Conservation (phyloP, 192 early-diverging fungal genomes). For the Rhizoclosmatium globosum region DNA sequence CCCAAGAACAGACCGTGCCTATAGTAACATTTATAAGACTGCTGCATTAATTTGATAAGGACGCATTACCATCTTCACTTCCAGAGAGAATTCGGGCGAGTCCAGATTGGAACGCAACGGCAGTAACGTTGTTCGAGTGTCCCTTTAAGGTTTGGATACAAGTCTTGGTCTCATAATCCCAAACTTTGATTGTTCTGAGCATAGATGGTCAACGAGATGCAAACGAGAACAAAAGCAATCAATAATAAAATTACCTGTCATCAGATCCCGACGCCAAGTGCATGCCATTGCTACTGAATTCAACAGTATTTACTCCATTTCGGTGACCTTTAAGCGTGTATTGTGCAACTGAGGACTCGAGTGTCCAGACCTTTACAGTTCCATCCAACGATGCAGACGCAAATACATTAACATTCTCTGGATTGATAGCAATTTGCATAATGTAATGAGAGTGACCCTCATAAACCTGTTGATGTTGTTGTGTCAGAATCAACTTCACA, state of each 20-base stretch:
- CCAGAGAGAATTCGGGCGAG: conserved; percentile 95
- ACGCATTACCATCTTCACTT: conserved; percentile 82
- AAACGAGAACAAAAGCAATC: not conserved
- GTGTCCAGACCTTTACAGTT: conserved; percentile 96
- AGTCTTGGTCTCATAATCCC: conserved; percentile 99
- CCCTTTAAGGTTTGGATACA: conserved; percentile 99
- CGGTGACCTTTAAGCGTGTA: conserved; percentile 96
- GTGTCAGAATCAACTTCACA: too few relatives aligned
- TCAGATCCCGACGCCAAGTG: conserved; percentile 95
- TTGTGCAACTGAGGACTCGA: conserved; percentile 93
- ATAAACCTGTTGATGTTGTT: conserved; percentile 67
- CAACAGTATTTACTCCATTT: conserved; percentile 98
- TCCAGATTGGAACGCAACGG: conserved; percentile 92
- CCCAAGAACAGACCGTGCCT: conserved; percentile 93
- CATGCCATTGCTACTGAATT: conserved; percentile 96
- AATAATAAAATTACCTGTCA: conserved; percentile 68
- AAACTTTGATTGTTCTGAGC: conserved; percentile 83
- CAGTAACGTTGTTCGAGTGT: conserved; percentile 92
- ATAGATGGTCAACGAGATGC: not conserved
- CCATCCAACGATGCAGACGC: conserved; percentile 96
- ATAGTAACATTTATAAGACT: not conserved
- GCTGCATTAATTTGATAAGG: not conserved
- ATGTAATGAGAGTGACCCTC: conserved; percentile 98
- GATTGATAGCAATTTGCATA: conserved; percentile 97
- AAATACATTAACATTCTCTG: conserved; percentile 99